Conservation (phyloP, 345 rosid species). For the Eucalyptus brandiana region DNA sequence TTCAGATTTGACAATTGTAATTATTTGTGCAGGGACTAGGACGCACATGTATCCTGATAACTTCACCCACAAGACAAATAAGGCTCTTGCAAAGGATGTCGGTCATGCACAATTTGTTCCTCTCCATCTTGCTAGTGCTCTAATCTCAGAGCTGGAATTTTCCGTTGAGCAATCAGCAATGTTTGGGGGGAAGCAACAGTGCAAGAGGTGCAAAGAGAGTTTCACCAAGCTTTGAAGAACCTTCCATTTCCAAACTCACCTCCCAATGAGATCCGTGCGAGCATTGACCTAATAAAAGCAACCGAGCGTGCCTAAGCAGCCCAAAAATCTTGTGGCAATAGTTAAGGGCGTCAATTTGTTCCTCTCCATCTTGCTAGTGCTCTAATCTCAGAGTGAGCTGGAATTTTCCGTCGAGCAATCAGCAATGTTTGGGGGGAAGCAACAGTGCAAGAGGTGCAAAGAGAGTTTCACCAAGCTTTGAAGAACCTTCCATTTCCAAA, state of each 20-base stretch:
- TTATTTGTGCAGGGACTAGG: background rate
- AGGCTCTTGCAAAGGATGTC: constrained; percentile 40
- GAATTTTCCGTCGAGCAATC: constrained; percentile 56
- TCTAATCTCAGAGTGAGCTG: constrained; percentile 53
- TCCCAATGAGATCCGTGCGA: constrained; percentile 53
- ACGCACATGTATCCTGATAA: constrained; percentile 69
- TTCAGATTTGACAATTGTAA: background rate
- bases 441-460: constrained; percentile 40
- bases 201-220: constrained; percentile 46
- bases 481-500: constrained; percentile 69
- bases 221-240: constrained; percentile 58
- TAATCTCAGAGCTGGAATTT: constrained; percentile 63
- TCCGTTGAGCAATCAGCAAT: constrained; percentile 42
- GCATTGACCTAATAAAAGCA: constrained; percentile 52
- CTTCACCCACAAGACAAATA: constrained; percentile 84
- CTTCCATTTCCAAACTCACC: constrained; percentile 71
- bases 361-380: constrained; percentile 71
- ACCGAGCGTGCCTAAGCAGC: constrained; percentile 64
- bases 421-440: constrained; percentile 41
- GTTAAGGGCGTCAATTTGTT: constrained; percentile 30
- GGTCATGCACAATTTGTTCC: constrained; percentile 84
- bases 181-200: constrained; percentile 48
- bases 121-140: constrained; percentile 56
- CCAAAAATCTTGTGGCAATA: constrained; percentile 50
- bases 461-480: constrained; percentile 56